phyloP scores from a whole-genome alignment of 768 basidiomycete genomes.

The Mycena epipterygia region DNA sequence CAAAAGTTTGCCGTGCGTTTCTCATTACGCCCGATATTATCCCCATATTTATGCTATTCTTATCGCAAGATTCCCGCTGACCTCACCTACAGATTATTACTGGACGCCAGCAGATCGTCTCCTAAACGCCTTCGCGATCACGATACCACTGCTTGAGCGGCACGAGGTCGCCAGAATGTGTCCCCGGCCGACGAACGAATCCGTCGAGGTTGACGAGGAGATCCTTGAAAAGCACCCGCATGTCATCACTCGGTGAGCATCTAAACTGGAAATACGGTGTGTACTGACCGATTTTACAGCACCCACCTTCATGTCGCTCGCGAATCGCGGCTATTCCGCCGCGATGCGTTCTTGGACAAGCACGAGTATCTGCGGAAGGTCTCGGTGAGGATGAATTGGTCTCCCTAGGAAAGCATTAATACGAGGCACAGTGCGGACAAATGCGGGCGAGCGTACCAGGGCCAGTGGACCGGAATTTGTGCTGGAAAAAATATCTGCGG shows the following conservation, averaged over 20 bases:
- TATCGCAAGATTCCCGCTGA: not conserved
- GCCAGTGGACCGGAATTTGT: not conserved
- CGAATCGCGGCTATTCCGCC: not conserved
- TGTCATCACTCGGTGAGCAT: constrained; percentile 7
- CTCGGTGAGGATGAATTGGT: constrained; percentile 1
- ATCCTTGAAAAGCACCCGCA: not conserved
- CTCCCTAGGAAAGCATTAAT: no score
- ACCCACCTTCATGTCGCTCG: constrained; percentile 14
- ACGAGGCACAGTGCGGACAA: not conserved
- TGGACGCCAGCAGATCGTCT: not conserved
- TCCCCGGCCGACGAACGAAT: not conserved
- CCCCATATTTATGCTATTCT: no score
- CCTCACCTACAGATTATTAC: not conserved
- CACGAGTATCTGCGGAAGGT: not conserved
- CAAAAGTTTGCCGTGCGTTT: constrained; percentile 13
- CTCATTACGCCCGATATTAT: no score
- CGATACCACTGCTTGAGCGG: constrained; percentile 7
- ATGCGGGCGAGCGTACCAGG: no score
- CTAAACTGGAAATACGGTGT: not conserved
- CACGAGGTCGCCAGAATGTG: constrained; percentile 6
- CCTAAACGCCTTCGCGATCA: not conserved
- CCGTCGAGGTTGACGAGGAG: not conserved
- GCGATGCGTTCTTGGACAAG: not conserved
- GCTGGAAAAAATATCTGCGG: not conserved
- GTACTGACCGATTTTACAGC: not conserved